Conservation (phyloP, 768 basidiomycete genomes). For the Fistulinella prunicolor region DNA sequence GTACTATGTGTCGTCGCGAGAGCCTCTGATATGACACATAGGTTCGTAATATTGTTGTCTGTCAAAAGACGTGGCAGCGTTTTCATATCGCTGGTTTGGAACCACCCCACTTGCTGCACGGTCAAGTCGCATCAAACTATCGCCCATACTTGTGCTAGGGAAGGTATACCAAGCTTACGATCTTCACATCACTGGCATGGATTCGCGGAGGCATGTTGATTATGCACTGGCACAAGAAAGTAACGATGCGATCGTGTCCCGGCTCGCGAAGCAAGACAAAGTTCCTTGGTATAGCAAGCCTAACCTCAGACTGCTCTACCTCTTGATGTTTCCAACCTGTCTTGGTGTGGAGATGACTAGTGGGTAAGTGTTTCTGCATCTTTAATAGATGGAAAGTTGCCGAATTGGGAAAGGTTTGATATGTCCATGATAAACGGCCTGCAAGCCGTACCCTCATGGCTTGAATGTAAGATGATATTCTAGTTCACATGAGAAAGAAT, state of each 20-base stretch:
- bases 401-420: conserved; percentile 4
- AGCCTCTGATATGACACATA: too few relatives aligned
- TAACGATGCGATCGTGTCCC: conserved; percentile 9
- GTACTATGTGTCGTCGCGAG: too few relatives aligned
- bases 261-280: conserved; percentile 37
- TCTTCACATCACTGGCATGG: not conserved
- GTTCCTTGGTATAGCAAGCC: conserved; percentile 60
- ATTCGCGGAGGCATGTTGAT: not conserved
- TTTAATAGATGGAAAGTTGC: not conserved
- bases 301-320: conserved; percentile 52
- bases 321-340: conserved; percentile 47
- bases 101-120: too few relatives aligned
- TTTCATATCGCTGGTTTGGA: too few relatives aligned
- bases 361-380: conserved; percentile 3
- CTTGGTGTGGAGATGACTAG: conserved; percentile 7
- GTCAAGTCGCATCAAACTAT: too few relatives aligned
- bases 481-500: not conserved
- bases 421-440: conserved; percentile 63
- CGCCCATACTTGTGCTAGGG: too few relatives aligned
- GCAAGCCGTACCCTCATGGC: conserved; percentile 58
- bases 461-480: conserved; percentile 38
- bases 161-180: too few relatives aligned
- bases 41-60: too few relatives aligned
- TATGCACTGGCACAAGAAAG: conserved; percentile 1
- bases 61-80: too few relatives aligned